A percentile compares a stretch with the other conserved stretches of the same genome.
Conservation (phyloP, 2,329 filamentous ascomycete genomes). For the Stachybotrys chlorohalonatus region DNA sequence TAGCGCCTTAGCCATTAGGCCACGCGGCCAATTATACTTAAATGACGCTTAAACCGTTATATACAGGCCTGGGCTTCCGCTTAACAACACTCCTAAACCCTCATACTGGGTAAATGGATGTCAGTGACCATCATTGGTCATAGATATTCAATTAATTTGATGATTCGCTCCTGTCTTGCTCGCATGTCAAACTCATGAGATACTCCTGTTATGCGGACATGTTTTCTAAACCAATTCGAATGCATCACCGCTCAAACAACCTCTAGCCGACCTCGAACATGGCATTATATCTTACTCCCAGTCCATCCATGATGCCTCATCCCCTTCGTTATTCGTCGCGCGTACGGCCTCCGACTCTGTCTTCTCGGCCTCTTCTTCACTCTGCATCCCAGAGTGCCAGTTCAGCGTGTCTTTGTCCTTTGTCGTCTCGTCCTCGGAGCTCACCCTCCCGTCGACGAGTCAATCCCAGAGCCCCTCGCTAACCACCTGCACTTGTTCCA, state of each 20-base stretch:
- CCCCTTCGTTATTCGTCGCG: not conserved
- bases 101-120: too few species aligned
- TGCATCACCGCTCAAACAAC: not conserved
- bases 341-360: not conserved
- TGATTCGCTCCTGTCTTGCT: too few species aligned
- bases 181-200: too few species aligned
- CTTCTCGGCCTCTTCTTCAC: not conserved
- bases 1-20: constrained; percentile 21
- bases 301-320: not conserved
- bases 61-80: too few species aligned
- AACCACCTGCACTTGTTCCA: not conserved
- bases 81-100: too few species aligned
- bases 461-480: not conserved
- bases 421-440: constrained; percentile 1
- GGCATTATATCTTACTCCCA: not conserved
- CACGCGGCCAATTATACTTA: constrained; percentile 12
- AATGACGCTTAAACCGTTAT: too few species aligned
- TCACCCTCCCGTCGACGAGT: constrained; percentile 2
- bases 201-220: too few species aligned
- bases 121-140: too few species aligned
- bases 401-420: not conserved
- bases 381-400: not conserved
- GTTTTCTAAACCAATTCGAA: too few species aligned
- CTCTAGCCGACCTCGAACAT: not conserved
- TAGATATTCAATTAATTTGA: too few species aligned